A percentile compares a stretch with the other conserved stretches of the same genome.
phyloP scores from a whole-genome alignment of 169 alveolate genomes.

The Plasmodium gonderi region DNA sequence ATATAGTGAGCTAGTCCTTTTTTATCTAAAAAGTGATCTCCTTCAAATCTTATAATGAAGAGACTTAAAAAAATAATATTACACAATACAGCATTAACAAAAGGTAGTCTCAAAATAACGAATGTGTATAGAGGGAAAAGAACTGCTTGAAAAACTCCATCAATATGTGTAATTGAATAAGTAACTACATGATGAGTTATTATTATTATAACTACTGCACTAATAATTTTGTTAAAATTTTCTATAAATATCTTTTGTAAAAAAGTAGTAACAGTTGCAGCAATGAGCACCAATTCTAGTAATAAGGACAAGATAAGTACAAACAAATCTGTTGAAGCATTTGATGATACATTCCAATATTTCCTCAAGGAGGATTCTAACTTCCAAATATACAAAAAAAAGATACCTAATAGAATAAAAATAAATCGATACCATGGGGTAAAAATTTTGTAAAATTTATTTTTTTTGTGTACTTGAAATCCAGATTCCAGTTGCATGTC shows the following conservation, averaged over 20 bases:
- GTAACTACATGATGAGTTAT: slow-evolving; percentile 71
- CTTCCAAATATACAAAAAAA: slow-evolving; percentile 75
- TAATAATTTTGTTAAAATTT: slow-evolving; percentile 75
- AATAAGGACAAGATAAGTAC: slow-evolving; percentile 37
- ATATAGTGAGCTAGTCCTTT: slow-evolving; percentile 78
- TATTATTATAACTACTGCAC: slow-evolving; percentile 51
- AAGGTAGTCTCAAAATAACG: slow-evolving; percentile 80
- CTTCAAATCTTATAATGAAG: slow-evolving; percentile 55
- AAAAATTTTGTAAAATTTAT: slow-evolving; percentile 79
- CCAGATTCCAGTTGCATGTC: slow-evolving; percentile 85
- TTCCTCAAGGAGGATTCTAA: slow-evolving; percentile 52
- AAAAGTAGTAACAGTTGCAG: slow-evolving; percentile 74
- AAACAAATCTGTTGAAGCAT: slow-evolving; percentile 41
- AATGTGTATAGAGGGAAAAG: slow-evolving; percentile 84
- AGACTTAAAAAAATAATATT: slow-evolving; percentile 77
- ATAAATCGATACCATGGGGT: slow-evolving; percentile 81
- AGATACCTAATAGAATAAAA: slow-evolving; percentile 75
- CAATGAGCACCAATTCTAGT: slow-evolving; percentile 45
- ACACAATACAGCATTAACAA: slow-evolving; percentile 78
- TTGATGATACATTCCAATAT: slow-evolving; percentile 40
- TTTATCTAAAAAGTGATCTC: slow-evolving; percentile 60
- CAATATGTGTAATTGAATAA: slow-evolving; percentile 67
- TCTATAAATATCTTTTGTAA: slow-evolving; percentile 64
- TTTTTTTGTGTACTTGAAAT: slow-evolving; percentile 77
- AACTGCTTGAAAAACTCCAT: slow-evolving; percentile 81